Evolutionary conservation across 208 protist genomes (phyloP), one percentile per base, ranked within the genome.

Genomic region (Jaenimonas drosophilae): DNA sequence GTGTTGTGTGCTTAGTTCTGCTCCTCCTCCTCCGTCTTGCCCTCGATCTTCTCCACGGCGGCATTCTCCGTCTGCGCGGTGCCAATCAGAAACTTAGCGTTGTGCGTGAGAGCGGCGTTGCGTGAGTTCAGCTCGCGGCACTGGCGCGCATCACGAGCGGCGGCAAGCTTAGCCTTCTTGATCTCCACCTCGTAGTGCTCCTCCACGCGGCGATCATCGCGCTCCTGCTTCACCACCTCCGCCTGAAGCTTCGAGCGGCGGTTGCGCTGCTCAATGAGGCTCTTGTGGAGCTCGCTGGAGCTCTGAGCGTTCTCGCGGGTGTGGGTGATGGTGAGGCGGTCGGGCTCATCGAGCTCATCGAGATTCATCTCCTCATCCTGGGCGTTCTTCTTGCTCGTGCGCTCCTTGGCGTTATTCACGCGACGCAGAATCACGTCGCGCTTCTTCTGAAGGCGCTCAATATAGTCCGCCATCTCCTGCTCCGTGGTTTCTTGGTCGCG

Each of bases 61-160:
- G 31, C 32, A 34, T 70, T 54, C 36, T 48, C 51, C 21, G 68
- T 71, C 17, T 69, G 76, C 12, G 64, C 68, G 50, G 66, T 67
- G 76, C 59, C 32, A 80, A 91, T 44, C 3, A 86, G 69, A 49
- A 82, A 54, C 59, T 83, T 71, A 14, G 64, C 29, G 56, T 74
- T 85, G 20, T 67, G 82, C 19, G 73, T 88, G 19, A 86, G 54
- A 4, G 67, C 64, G 12, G 75, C 75, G 54, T 91, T 88, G 42
- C 43, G 34, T 19, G 38, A 46, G 66, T 91, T 87, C 28, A 84
- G 56, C 72, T 88, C 72, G 32, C 59, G 54, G 56, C 57, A 73
- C 50, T 64, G 37, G 29, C 83, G 77, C 1, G 54, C 53, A 64
- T 88, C 69, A 29, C 71, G 70, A 34, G 58, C 59, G 61, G 79